Conservation (phyloP, 2,329 filamentous ascomycete species). For the Ophiostoma piceae region DNA sequence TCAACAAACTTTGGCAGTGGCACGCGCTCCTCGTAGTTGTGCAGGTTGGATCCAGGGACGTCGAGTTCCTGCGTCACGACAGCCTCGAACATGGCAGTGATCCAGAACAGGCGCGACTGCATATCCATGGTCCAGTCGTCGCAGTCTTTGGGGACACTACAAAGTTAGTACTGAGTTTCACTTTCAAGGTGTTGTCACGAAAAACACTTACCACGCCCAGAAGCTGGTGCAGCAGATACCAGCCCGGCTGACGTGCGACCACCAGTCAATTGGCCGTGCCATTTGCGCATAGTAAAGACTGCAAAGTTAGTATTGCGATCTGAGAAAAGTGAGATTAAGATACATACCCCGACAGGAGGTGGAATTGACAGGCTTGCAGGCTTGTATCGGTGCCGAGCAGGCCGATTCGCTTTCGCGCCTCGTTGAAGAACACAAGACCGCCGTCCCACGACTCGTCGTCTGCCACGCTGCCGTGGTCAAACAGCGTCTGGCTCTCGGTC, state of each 20-base stretch:
- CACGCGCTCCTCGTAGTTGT: constrained; percentile 47
- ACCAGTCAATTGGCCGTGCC: constrained; percentile 49
- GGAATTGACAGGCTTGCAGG: constrained; percentile 48
- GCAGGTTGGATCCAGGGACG: constrained; percentile 46
- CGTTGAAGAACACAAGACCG: constrained; percentile 50
- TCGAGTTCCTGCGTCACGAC: constrained; percentile 51
- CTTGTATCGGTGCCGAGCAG: constrained; percentile 32
- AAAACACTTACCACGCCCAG: constrained; percentile 40
- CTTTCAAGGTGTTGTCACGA: no score
- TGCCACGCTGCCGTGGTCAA: background rate
- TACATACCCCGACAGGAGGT: constrained; percentile 42
- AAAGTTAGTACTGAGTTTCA: background rate
- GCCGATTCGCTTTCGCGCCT: constrained; percentile 47
- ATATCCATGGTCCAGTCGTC: constrained; percentile 52
- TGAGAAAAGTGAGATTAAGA: background rate
- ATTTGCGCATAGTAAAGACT: constrained; percentile 42
- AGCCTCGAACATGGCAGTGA: constrained; percentile 51
- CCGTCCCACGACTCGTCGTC: constrained; percentile 23
- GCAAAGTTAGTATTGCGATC: background rate
- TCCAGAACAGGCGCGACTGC: constrained; percentile 52
- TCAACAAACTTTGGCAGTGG: constrained; percentile 47
- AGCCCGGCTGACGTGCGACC: constrained; percentile 49
- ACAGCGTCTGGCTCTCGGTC: background rate
- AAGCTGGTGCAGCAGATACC: constrained; percentile 45
- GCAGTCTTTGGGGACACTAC: constrained; percentile 38